phyloP scores from a whole-genome alignment of 139 green algal species.

The Coelastrella sp. region DNA sequence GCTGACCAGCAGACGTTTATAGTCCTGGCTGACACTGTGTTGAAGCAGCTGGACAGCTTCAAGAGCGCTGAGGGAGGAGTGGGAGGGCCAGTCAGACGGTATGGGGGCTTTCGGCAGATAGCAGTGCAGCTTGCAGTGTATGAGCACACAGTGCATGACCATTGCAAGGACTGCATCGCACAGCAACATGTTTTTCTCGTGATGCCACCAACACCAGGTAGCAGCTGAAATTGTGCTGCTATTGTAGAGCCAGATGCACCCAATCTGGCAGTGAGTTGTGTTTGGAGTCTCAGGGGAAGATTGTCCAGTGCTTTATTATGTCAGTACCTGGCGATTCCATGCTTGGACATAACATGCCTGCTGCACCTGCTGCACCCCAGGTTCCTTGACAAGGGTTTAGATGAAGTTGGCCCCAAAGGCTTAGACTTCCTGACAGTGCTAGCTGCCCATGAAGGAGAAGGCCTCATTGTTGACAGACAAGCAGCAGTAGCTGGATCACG shows the following conservation, averaged over 20 bases:
- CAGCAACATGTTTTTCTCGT: too few species aligned
- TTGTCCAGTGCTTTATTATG: too few species aligned
- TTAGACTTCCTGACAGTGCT: conserved; percentile 82
- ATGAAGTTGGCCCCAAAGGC: conserved; percentile 73
- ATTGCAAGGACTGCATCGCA: too few species aligned
- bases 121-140: neutral
- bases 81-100: conserved; percentile 49
- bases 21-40: conserved; percentile 75
- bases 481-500: conserved; percentile 45
- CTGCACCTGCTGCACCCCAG: too few species aligned
- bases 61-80: conserved; percentile 63
- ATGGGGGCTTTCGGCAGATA: neutral
- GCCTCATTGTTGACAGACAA: conserved; percentile 70
- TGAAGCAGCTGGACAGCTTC: conserved; percentile 85
- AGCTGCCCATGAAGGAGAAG: conserved; percentile 83
- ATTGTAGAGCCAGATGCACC: too few species aligned
- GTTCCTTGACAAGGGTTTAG: conserved; percentile 62
- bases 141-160: too few species aligned
- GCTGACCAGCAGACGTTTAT: conserved; percentile 72
- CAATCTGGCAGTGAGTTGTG: too few species aligned
- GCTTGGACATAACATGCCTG: too few species aligned
- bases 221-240: too few species aligned
- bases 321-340: too few species aligned
- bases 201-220: too few species aligned
- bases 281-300: too few species aligned